Evolutionary conservation across 1,139 yeast species (phyloP).

Genomic region (Kodamaea plutei): DNA sequence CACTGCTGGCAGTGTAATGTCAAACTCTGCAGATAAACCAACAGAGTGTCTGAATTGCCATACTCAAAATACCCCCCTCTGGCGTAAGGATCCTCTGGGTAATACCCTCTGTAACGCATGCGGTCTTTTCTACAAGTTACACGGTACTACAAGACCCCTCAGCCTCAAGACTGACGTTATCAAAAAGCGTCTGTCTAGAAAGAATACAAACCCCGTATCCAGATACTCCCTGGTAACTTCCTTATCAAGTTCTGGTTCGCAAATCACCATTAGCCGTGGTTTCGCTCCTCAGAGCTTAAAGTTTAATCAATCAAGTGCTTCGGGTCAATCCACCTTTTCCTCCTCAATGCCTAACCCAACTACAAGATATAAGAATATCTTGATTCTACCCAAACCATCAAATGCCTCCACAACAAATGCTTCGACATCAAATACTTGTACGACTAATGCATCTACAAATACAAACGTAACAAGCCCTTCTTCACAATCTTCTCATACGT

Average conservation of each 20-base stretch:
- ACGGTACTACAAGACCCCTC: constrained; percentile 56
- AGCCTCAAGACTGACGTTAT: constrained; percentile 54
- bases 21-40: constrained; percentile 30
- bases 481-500: constrained; percentile 9
- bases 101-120: constrained; percentile 60
- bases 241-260: constrained; percentile 1
- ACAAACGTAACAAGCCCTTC: constrained; percentile 10
- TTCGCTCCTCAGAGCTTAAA: constrained; percentile 4
- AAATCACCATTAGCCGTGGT: constrained; percentile 2
- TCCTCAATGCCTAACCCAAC: constrained; percentile 10
- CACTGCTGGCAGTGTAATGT: constrained; percentile 46
- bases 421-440: background rate
- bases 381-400: constrained; percentile 41
- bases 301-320: constrained; percentile 1
- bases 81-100: constrained; percentile 56
- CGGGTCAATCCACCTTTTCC: constrained; percentile 8
- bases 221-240: constrained; percentile 9
- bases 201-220: constrained; percentile 11
- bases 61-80: constrained; percentile 53
- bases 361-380: constrained; percentile 35
- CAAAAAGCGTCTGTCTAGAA: constrained; percentile 48
- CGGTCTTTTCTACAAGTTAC: constrained; percentile 53
- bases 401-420: background rate
- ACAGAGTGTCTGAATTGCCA: constrained; percentile 49
- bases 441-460: constrained; percentile 4